Percentiles rank a stretch among this genome's conserved stretches.
Conservation (phyloP, 2,329 filamentous ascomycete species). For the Alternaria arborescens region DNA sequence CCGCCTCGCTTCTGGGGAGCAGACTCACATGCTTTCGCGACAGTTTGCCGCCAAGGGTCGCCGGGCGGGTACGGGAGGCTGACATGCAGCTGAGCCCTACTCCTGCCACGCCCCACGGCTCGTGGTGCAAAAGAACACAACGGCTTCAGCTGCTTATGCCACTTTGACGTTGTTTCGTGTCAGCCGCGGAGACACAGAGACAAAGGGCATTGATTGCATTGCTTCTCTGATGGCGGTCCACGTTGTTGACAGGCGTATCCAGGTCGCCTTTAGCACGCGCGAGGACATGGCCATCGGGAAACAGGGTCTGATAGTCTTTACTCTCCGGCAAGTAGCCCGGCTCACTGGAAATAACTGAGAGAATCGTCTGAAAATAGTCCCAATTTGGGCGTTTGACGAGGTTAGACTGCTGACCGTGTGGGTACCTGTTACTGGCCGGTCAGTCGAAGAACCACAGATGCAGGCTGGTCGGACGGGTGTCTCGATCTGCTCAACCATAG, state of each 20-base stretch:
- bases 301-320: background rate
- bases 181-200: constrained; percentile 9
- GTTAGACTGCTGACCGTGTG: background rate
- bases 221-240: constrained; percentile 19
- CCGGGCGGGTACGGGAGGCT: constrained; percentile 31
- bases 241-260: constrained; percentile 9
- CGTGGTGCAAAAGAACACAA: constrained; percentile 19
- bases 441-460: constrained; percentile 6
- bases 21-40: constrained; percentile 36
- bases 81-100: constrained; percentile 32
- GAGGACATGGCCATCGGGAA: background rate
- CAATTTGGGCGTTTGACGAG: constrained; percentile 4
- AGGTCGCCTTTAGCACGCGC: background rate
- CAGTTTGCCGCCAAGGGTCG: constrained; percentile 28
- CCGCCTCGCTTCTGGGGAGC: constrained; percentile 23
- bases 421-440: background rate
- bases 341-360: constrained; percentile 3
- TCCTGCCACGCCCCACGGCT: constrained; percentile 17
- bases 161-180: constrained; percentile 18
- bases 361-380: background rate
- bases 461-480: constrained; percentile 14
- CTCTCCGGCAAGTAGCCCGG: background rate
- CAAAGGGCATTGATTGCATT: background rate
- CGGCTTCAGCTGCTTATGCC: constrained; percentile 22
- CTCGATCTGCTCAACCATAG: constrained; percentile 12